These are phyloP conservation scores for Lasiodiplodia sp. DNA, from an alignment of 2,329 filamentous ascomycete species.

Conservation along the genomic window DNA sequence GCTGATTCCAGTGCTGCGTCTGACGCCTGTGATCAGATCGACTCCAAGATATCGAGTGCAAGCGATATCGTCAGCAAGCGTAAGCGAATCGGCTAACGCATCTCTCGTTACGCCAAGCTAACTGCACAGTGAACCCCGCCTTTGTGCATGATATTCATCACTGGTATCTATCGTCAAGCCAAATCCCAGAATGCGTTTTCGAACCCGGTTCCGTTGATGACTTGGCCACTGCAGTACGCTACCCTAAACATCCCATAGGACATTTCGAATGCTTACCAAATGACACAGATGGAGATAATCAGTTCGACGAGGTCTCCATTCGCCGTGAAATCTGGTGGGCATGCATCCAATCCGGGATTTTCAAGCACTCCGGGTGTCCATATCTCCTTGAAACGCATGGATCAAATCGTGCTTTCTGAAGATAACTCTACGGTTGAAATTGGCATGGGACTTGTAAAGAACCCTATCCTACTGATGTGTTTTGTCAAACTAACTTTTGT, in stretches of 20 bases:
- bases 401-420: not conserved
- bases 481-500: not conserved
- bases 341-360: conserved; percentile 1
- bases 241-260: too few relatives aligned
- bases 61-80: not conserved
- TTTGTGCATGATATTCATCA: conserved; percentile 8
- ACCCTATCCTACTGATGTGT: not conserved
- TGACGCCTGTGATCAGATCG: not conserved
- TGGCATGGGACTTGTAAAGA: conserved; percentile 3
- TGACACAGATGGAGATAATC: conserved; percentile 6
- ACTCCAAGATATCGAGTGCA: conserved; percentile 4
- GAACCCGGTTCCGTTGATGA: not conserved
- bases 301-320: not conserved
- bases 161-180: conserved; percentile 9
- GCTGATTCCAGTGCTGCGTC: not conserved
- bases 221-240: conserved; percentile 2
- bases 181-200: not conserved
- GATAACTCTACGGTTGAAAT: conserved; percentile 6
- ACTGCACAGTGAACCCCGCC: not conserved
- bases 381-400: conserved; percentile 12
- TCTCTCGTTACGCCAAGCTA: not conserved
- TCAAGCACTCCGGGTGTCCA: conserved; percentile 13
- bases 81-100: not conserved
- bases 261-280: not conserved
- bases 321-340: conserved; percentile 4